Evolutionary conservation across 345 rosid genomes (phyloP), one percentile per base, ranked within the genome.

Genomic region (Ailanthus altissimus): DNA sequence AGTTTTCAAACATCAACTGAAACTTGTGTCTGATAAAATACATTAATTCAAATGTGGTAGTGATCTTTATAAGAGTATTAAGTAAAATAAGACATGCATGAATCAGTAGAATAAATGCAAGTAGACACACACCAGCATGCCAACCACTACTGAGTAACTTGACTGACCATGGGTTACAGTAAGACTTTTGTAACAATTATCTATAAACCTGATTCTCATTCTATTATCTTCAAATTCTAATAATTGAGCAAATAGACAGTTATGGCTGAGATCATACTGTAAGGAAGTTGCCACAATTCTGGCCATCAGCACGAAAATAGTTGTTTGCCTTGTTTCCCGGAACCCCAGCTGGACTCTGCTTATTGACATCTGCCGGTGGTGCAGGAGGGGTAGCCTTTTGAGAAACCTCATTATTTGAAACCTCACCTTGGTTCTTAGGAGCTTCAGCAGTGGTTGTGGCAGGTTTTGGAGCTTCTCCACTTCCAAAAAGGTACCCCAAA

Each of bases 201-300:
- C 72, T 21, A 67, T 23, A 23, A 67, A 46, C 40, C 32, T 23
- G 13, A 67, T 67, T 23, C 53, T 67, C 3, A 12, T 38, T 46
- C 15, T 5, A 23, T 1, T 12, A 6, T 21, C 36, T 67, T 42
- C 25, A 23, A 11, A 67, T 5, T n/a, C 36, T 45, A 11, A 23
- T 66, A 14, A 25, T 45, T 16, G 50, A 59, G 13, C 32, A 67
- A 60, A 28, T 1, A 56, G 8, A 56, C 4, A 6, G 36, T 26
- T 16, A 43, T 23, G 26, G 58, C 6, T n/a, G 65, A 58, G 62
- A 61, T 45, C 81, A 72, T 86, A 88, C 94, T 62, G 91, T 94
- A 78, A 94, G 79, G 76, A 92, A 92, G 84, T 94, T 94, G 78
- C 96, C 86, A 45, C 90, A 69, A 78, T 94, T 94, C 83, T 83